These are phyloP conservation scores for Debaryomycetaceae sp. DNA, from an alignment of 1,139 yeast genomes.

Conservation along the genomic window DNA sequence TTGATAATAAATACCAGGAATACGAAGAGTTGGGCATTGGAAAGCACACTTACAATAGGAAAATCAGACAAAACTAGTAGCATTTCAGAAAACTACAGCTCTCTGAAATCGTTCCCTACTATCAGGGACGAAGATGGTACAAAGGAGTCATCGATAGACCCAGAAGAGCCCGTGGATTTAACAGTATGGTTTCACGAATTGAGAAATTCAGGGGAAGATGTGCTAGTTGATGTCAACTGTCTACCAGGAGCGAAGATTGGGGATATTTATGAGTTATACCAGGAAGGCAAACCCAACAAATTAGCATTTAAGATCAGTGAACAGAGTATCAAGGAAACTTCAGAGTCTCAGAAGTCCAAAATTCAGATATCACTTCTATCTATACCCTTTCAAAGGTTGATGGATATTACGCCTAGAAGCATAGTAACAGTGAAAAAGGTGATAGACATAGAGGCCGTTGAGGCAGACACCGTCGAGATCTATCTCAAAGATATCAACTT, in stretches of 20 bases:
- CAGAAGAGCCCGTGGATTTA: conserved; percentile 35
- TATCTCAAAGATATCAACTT: conserved; percentile 77
- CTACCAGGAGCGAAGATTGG: conserved; percentile 62
- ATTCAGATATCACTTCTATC: conserved; percentile 55
- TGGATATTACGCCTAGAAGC: conserved; percentile 69
- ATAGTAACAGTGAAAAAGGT: conserved; percentile 51
- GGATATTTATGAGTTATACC: conserved; percentile 66
- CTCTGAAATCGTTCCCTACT: background rate
- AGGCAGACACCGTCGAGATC: conserved; percentile 79
- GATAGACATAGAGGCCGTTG: conserved; percentile 38
- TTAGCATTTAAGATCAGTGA: conserved; percentile 22
- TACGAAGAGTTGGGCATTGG: conserved; percentile 2
- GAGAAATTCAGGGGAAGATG: conserved; percentile 54
- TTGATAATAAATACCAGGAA: conserved; percentile 14
- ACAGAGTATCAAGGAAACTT: conserved; percentile 11
- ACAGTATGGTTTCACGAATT: conserved; percentile 76
- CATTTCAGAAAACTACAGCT: background rate
- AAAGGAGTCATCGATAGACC: conserved; percentile 2
- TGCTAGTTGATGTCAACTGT: conserved; percentile 55
- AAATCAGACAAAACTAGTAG: conserved; percentile 1
- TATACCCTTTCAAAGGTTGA: conserved; percentile 55
- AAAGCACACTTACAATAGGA: conserved; percentile 9
- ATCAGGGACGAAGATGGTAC: background rate
- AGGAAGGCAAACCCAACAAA: conserved; percentile 24
- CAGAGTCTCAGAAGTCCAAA: conserved; percentile 3